These are phyloP conservation scores for Quercus aquifolioides DNA, from an alignment of 306 rosid genomes.

Conservation along the genomic window DNA sequence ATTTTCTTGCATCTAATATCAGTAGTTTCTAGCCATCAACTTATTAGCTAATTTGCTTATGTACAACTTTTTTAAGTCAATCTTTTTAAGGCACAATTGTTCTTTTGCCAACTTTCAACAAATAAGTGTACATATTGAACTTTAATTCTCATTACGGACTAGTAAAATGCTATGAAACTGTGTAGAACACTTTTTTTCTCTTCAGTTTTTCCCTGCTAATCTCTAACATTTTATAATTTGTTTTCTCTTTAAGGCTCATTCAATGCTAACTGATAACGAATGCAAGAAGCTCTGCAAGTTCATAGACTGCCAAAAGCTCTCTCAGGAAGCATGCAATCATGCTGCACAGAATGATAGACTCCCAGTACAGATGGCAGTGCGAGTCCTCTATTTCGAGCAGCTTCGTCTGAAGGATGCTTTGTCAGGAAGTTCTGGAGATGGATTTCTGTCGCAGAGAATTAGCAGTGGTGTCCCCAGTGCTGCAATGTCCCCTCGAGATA, in stretches of 20 bases:
- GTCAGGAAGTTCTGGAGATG: conserved; percentile 62
- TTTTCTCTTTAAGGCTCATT: conserved; percentile 54
- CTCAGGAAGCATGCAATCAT: conserved; percentile 90
- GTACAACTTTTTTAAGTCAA: too few species aligned
- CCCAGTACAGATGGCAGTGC: conserved; percentile 75
- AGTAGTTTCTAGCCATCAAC: not conserved
- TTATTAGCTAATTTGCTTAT: too few species aligned
- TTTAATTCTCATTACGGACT: not conserved
- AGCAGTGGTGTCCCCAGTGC: conserved; percentile 85
- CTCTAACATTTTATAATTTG: not conserved
- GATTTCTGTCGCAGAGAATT: conserved; percentile 59
- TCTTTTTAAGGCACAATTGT: too few species aligned
- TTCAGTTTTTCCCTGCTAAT: not conserved
- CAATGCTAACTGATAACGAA: conserved; percentile 64
- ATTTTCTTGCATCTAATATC: not conserved
- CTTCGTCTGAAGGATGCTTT: conserved; percentile 66
- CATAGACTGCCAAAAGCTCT: conserved; percentile 80
- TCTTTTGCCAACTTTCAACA: too few species aligned
- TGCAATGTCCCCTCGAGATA: conserved; percentile 88
- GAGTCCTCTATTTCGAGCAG: conserved; percentile 81
- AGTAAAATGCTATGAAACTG: not conserved
- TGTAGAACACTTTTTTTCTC: not conserved
- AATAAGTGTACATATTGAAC: not conserved
- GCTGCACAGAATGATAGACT: conserved; percentile 84
- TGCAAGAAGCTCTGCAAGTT: conserved; percentile 71